Conservation (phyloP, 176 grass and related monocot species). For the Metroxylon sagu region DNA sequence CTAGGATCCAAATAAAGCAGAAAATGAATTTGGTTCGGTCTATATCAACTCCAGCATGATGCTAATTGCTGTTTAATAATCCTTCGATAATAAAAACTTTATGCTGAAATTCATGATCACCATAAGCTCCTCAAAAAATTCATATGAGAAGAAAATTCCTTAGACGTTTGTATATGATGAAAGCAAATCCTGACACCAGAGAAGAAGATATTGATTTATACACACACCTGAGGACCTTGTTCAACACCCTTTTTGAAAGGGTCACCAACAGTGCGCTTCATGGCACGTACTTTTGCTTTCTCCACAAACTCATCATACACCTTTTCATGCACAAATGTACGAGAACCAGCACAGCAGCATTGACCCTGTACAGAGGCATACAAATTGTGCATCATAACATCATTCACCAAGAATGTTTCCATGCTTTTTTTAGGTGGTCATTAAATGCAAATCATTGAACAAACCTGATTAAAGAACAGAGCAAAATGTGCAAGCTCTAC, state of each 20-base stretch:
- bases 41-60: too few species aligned
- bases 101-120: too few species aligned
- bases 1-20: too few species aligned
- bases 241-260: conserved; percentile 76
- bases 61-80: too few species aligned
- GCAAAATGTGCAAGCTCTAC: conserved; percentile 86
- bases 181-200: too few species aligned
- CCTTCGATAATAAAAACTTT: too few species aligned
- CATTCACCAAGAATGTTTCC: neutral
- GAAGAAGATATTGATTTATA: too few species aligned
- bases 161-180: too few species aligned
- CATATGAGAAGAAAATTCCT: too few species aligned
- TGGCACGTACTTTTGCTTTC: conserved; percentile 68
- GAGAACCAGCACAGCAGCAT: conserved; percentile 93
- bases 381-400: conserved; percentile 2
- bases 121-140: too few species aligned
- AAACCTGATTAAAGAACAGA: conserved; percentile 96
- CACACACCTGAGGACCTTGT: conserved; percentile 76
- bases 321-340: conserved; percentile 83
- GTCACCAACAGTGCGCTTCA: conserved; percentile 77
- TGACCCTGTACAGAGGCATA: conserved; percentile 41
- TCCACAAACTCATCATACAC: conserved; percentile 95
- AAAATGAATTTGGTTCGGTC: too few species aligned
- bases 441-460: neutral
- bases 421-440: too few species aligned